Evolutionary conservation across 2,329 filamentous ascomycete genomes (phyloP), one percentile per base, ranked within the genome.

Genomic region (Calonectria hongkongensis): DNA sequence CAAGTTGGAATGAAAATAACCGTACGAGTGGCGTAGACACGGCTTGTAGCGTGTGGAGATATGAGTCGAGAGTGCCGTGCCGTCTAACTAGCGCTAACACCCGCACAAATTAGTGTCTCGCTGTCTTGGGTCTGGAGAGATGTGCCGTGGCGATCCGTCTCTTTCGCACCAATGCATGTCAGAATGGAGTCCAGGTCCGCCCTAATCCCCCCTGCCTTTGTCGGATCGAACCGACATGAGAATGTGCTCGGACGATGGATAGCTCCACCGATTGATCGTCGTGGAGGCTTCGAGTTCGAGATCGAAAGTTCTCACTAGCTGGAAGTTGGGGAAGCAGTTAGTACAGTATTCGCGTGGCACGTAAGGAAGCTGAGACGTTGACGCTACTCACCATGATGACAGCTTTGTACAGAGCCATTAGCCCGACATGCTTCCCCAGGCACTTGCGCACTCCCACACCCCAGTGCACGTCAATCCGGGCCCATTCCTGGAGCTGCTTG

Each of bases 351-450:
- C 16, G 9, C 18, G 50, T 6, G 18, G 18, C 51, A 56, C 5
- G 2, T 21, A 21, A 21, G 6, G 6, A 8, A 21, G 18, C 16
- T 15, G 21, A 21, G 21, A 21, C 21, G 21, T 21, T 21, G 39
- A 25, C 16, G 7, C 6, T 16, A 30, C 48, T 56, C 30, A 25
- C 30, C 18, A 25, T 36, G 1, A 56, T 25, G 18, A 56, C 30
- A 4, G 30, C 51, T n/a, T 56, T 56, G 30, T 56, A 56, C 10
- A 56, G 51, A 4, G 51, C 51, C 51, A 56, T 25, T 27, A 56
- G 5, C 30, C 51, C 51, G 15, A 39, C 51, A 12, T 56, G 51
- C 8, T 56, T 36, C 1, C 28, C 30, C 10, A 36, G 30, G 6
- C 51, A 56, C 30, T 56, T 56, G 15, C 51, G 51, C 9, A 56